Evolutionary conservation across 495 filamentous ascomycete genomes (phyloP).

Genomic region (Penicillium manginii): DNA sequence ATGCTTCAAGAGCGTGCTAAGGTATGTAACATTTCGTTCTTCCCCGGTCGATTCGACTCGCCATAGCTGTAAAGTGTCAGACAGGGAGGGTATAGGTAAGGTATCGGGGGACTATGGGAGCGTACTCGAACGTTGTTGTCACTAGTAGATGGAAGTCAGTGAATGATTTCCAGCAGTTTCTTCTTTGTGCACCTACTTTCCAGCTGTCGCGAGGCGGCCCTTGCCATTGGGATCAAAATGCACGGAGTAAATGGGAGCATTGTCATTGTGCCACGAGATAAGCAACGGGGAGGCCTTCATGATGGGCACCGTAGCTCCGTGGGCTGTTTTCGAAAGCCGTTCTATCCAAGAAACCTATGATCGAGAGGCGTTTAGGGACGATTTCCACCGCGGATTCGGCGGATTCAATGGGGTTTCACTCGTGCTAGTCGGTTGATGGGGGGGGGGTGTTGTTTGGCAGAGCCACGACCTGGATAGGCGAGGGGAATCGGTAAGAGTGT

Average conservation of each 20-base stretch:
- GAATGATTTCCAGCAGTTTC: neutral
- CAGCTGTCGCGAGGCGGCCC: constrained; percentile 88
- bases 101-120: constrained; percentile 23
- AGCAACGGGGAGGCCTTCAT: constrained; percentile 94
- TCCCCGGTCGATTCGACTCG: constrained; percentile 86
- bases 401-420: constrained; percentile 18
- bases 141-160: constrained; percentile 41
- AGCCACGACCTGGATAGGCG: neutral
- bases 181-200: constrained; percentile 54
- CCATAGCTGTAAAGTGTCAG: constrained; percentile 72
- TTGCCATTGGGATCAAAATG: constrained; percentile 96
- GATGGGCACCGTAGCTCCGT: constrained; percentile 44
- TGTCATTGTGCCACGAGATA: constrained; percentile 95
- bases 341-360: constrained; percentile 4
- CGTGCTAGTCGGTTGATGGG: constrained; percentile 8
- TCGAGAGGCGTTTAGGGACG: neutral
- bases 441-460: constrained; percentile 3
- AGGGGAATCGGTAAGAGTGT: neutral
- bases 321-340: constrained; percentile 17
- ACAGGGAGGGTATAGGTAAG: constrained; percentile 20
- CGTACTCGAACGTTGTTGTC: constrained; percentile 96
- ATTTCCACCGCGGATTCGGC: constrained; percentile 9
- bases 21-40: constrained; percentile 82
- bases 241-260: constrained; percentile 90
- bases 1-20: constrained; percentile 90